Base-by-base conservation (phyloP, 768 basidiomycete species). In the Crepidotus variabilis region DNA sequence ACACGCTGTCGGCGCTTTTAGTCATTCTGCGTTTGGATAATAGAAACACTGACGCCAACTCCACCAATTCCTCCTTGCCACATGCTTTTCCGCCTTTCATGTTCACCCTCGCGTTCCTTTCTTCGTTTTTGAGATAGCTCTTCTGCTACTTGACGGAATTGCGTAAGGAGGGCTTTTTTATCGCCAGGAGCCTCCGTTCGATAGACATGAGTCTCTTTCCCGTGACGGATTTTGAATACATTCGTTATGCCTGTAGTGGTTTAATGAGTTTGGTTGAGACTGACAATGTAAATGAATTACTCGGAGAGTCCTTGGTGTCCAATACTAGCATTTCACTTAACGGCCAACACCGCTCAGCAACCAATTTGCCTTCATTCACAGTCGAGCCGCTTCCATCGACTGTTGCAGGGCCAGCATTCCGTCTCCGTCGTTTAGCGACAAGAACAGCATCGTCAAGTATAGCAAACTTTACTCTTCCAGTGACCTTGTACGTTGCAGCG, bases 171-270 rank as follows among this genome's bases (percentile, higher is more conserved):
- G 8, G 79, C 76, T 71, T 91, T 94, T 78, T 99, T 99, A 65
- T 98, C 94, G 22, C 86, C 75, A 0, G 85, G 65, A 7, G 78
- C 79, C 56, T 95, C 92, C 2, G 92, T 92, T 34, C 95, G 85
- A 70, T 93, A 98, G 6, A 99, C 94, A 66, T 94, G 88, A 0
- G 91, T 91, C 70, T 98, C 96, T 70, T 96, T 97, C 4, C 90
- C 88, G 57, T 94, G 86, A 58, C 90, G 81, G 60, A 99, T 85
- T 76, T 98, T 98, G 79, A 98, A 90, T 2, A 98, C 95, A 63
- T 98, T 97, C n/a, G 88, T 92, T 79, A 98, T 87, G 50, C 73
- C 88, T 84, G 50, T 16, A 52, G 36, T 51, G 33, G 23, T 28
- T n/a, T n/a, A n/a, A 33, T 47, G 16, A 54, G 46, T 4, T 50